Conservation (phyloP, 805 yeast genomes). For the Saccharomyces paradoxus region DNA sequence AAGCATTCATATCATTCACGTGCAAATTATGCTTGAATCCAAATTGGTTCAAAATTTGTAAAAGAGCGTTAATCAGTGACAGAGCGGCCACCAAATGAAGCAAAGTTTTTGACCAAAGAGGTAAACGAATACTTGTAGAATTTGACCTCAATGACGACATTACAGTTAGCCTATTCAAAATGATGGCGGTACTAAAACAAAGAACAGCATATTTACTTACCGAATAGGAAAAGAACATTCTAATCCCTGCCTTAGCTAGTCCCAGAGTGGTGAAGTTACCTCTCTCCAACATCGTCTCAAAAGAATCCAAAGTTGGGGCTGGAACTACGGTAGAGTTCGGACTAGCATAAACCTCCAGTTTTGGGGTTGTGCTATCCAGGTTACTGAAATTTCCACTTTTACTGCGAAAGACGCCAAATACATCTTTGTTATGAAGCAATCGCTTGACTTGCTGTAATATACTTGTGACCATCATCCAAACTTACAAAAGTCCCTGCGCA, state of each 20-base stretch:
- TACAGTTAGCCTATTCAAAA: slow-evolving; percentile 49
- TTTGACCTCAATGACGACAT: slow-evolving; percentile 48
- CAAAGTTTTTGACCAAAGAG: slow-evolving; percentile 27
- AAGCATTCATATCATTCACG: not conserved
- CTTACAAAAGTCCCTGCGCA: not conserved
- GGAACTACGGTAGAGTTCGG: not conserved
- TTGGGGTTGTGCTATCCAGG: not conserved
- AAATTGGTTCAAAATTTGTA: not conserved
- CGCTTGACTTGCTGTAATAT: not conserved
- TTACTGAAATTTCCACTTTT: not conserved
- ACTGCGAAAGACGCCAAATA: not conserved
- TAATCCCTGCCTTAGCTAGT: not conserved
- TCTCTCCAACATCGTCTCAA: not conserved
- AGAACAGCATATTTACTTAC: slow-evolving; percentile 40
- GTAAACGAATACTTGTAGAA: slow-evolving; percentile 11
- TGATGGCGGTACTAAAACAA: slow-evolving; percentile 51
- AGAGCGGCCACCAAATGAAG: slow-evolving; percentile 24
- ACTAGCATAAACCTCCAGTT: not conserved
- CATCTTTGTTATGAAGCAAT: not conserved
- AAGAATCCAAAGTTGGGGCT: not conserved
- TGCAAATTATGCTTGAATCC: not conserved
- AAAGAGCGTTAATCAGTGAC: slow-evolving; percentile 20
- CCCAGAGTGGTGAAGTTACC: not conserved
- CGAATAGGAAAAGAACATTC: not conserved
- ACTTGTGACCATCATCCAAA: not conserved